Conservation (phyloP, 2,329 filamentous ascomycete species). For the Botrytis cinerea region DNA sequence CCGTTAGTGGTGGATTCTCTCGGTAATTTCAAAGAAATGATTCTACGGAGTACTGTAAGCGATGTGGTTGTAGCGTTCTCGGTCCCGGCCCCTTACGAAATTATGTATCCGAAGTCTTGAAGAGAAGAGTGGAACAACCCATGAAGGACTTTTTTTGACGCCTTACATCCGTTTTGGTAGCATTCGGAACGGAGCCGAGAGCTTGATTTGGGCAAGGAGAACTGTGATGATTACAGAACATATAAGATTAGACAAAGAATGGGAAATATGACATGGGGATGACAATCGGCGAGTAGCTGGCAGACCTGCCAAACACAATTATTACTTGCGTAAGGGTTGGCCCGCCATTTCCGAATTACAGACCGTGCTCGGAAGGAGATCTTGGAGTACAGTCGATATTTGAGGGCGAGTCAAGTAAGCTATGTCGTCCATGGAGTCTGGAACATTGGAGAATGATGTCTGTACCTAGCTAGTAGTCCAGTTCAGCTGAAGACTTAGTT, state of each 20-base stretch:
- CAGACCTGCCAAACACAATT: slow-evolving; percentile 3
- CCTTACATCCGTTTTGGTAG: background rate
- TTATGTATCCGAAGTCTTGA: background rate
- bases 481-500: slow-evolving; percentile 14
- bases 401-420: slow-evolving; percentile 3
- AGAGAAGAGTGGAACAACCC: slow-evolving; percentile 1
- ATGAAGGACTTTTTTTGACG: slow-evolving; percentile 3
- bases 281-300: background rate
- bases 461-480: slow-evolving; percentile 6
- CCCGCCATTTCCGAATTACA: slow-evolving; percentile 1
- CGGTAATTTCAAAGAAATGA: slow-evolving; percentile 13
- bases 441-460: slow-evolving; percentile 16
- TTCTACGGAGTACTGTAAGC: slow-evolving; percentile 5
- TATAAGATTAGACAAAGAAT: slow-evolving; percentile 9
- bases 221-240: slow-evolving; percentile 15
- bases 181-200: slow-evolving; percentile 11
- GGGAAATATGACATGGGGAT: background rate
- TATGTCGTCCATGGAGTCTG: slow-evolving; percentile 3
- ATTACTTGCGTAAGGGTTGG: slow-evolving; percentile 12
- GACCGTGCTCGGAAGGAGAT: slow-evolving; percentile 10
- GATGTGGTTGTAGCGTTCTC: slow-evolving; percentile 16
- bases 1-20: slow-evolving; percentile 8
- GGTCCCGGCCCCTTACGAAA: background rate
- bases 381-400: slow-evolving; percentile 9
- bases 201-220: background rate